These are phyloP conservation scores for Plasmodium reichenowi DNA, from an alignment of 169 alveolate genomes.

Conservation along the genomic window DNA sequence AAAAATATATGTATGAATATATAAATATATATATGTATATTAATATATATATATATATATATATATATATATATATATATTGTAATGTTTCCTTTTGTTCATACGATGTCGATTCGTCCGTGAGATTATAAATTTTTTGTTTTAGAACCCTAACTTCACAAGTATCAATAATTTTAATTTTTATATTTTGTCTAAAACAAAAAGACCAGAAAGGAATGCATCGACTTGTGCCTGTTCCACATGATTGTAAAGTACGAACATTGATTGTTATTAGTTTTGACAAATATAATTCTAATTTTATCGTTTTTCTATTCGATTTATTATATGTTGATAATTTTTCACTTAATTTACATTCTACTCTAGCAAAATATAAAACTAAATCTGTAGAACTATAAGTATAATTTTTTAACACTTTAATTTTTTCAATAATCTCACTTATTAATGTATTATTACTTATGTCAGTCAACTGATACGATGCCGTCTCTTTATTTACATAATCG, in stretches of 20 bases:
- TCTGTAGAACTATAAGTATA: conserved; percentile 35
- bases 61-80: background rate
- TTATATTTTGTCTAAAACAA: conserved; percentile 55
- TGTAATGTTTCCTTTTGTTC: background rate
- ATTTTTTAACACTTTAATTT: conserved; percentile 46
- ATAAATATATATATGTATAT: background rate
- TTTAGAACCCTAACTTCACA: conserved; percentile 55
- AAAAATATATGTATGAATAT: background rate
- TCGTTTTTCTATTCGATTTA: conserved; percentile 49
- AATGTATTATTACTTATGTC: conserved; percentile 30
- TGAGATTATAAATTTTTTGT: conserved; percentile 36
- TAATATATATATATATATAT: background rate
- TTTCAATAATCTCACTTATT: conserved; percentile 54
- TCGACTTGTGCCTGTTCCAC: conserved; percentile 71
- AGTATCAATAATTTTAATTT: conserved; percentile 47
- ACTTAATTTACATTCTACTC: conserved; percentile 53
- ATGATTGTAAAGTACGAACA: conserved; percentile 66
- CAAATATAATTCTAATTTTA: conserved; percentile 51
- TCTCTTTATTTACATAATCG: conserved; percentile 40
- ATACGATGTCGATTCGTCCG: conserved; percentile 54
- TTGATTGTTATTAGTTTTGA: conserved; percentile 42
- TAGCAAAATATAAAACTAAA: conserved; percentile 61
- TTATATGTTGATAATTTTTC: conserved; percentile 61
- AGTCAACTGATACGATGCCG: conserved; percentile 35
- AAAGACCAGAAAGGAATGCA: conserved; percentile 66